Evolutionary conservation across 2,329 filamentous ascomycete genomes (phyloP).

Genomic region (Alternaria triticimaculans): DNA sequence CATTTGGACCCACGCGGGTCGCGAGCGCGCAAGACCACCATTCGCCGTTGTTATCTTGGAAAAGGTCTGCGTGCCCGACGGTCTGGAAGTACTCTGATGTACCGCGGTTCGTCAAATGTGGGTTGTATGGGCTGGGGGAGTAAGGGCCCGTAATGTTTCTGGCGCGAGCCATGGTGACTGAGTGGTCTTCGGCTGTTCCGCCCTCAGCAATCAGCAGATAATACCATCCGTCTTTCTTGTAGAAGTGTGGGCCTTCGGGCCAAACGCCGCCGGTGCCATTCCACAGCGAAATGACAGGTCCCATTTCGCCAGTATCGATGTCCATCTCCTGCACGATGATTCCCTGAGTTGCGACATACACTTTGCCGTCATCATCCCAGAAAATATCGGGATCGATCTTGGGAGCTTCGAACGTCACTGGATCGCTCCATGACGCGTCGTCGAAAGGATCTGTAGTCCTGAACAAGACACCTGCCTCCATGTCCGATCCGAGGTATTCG

Average conservation of each 20-base stretch:
- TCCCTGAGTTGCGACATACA: slow-evolving; percentile 50
- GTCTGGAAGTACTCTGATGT: slow-evolving; percentile 47
- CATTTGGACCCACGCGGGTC: slow-evolving; percentile 23
- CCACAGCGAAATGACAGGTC: slow-evolving; percentile 34
- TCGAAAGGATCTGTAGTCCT: slow-evolving; percentile 21
- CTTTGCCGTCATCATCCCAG: slow-evolving; percentile 63
- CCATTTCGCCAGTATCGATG: slow-evolving; percentile 40
- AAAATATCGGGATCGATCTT: slow-evolving; percentile 59
- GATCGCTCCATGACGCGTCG: slow-evolving; percentile 24
- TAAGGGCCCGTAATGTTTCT: slow-evolving; percentile 46
- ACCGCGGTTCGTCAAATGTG: slow-evolving; percentile 34
- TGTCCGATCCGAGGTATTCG: slow-evolving; percentile 14
- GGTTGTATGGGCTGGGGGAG: slow-evolving; percentile 41
- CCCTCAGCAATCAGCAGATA: slow-evolving; percentile 46
- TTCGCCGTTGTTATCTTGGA: slow-evolving; percentile 29
- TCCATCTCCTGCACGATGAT: slow-evolving; percentile 38
- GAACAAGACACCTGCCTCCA: slow-evolving; percentile 15
- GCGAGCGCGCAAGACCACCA: slow-evolving; percentile 39
- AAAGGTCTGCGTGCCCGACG: slow-evolving; percentile 39
- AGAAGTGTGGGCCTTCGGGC: slow-evolving; percentile 49
- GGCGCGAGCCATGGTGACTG: slow-evolving; percentile 46
- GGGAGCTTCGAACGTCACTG: slow-evolving; percentile 30
- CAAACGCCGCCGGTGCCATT: slow-evolving; percentile 27
- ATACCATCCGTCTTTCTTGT: slow-evolving; percentile 41
- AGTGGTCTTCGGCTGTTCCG: slow-evolving; percentile 44